Base-by-base conservation (phyloP, 2,329 filamentous ascomycete genomes). In the Beauveria varroae region DNA sequence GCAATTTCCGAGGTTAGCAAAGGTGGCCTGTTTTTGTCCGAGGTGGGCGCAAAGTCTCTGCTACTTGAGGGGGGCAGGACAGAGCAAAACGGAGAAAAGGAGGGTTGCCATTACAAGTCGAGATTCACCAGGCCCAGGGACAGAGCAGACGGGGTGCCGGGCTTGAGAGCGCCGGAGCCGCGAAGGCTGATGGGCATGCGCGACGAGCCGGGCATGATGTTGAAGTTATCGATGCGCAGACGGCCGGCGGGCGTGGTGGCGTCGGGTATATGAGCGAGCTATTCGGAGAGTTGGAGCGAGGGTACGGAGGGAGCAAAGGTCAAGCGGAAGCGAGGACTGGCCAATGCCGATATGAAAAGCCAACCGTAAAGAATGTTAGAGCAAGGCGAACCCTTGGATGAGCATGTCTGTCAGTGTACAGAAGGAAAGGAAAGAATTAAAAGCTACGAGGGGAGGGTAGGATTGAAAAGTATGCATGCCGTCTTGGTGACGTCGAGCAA, bases 171-270 rank as follows among this genome's bases (percentile, higher is more conserved):
- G 65, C 80, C 81, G 70, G 90, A 81, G 72, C 88, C 87, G 68
- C 87, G 82, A 73, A 91, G 77, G 76, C 86, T 89, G 65, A 88
- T 79, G 67, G 88, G 87, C 74, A 90, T 84, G 70, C 87, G 82
- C 67, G 87, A 89, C 63, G 83, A 85, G 70, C 86, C 87, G 65
- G 85, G 81, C 82, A 87, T 87, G 59, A 65, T 77, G 68, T 46
- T 46, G 56, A 20, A 20, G 44, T 24, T 16, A 56, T 49, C 44
- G 53, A 26, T 12, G 34, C 12, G 41, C n/a, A 37, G 53, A 43
- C 50, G 16, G 46, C 7, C 22, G 34, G 5, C 24, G 22, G 46
- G 37, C 22, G 24, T 14, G 7, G 50, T 14, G 7, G 50, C 34
- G n/a, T 62, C 54, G 54, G 54, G 9, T 62, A 62, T 61, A 40